Evolutionary conservation across 2,329 filamentous ascomycete genomes (phyloP).

Genomic region (Alternaria incomplexa): DNA sequence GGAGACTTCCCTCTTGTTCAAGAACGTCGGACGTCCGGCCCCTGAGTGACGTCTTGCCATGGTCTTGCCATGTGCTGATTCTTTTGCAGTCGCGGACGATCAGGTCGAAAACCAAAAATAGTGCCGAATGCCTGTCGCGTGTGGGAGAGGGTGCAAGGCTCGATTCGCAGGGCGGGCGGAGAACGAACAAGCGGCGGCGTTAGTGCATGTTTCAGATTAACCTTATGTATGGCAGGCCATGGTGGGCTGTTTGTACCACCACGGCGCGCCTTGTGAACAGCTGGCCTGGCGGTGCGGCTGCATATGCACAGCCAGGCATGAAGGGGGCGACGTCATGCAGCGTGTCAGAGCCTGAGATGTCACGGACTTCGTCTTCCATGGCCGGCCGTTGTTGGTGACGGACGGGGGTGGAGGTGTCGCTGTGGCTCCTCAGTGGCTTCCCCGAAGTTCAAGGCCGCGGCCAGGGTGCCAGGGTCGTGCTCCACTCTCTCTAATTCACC

Average conservation of each 20-base stretch:
- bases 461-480: conserved; percentile 13
- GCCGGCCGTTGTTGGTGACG: not conserved
- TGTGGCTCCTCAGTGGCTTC: conserved; percentile 16
- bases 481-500: conserved; percentile 22
- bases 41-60: not conserved
- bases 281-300: conserved; percentile 6
- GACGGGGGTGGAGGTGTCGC: not conserved
- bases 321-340: conserved; percentile 4
- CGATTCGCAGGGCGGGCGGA: conserved; percentile 6
- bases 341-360: not conserved
- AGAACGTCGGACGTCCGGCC: not conserved
- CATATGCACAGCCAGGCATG: conserved; percentile 1
- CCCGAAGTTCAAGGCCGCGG: conserved; percentile 8
- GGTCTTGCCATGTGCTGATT: not conserved
- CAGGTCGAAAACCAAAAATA: not conserved
- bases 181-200: conserved; percentile 11
- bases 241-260: conserved; percentile 16
- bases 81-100: not conserved
- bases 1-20: not conserved
- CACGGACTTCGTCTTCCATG: not conserved
- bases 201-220: conserved; percentile 27
- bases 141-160: not conserved
- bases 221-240: conserved; percentile 13
- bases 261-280: conserved; percentile 7
- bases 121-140: not conserved